Base-by-base conservation (phyloP, 768 basidiomycete genomes). In the Boletus subparvulus region DNA sequence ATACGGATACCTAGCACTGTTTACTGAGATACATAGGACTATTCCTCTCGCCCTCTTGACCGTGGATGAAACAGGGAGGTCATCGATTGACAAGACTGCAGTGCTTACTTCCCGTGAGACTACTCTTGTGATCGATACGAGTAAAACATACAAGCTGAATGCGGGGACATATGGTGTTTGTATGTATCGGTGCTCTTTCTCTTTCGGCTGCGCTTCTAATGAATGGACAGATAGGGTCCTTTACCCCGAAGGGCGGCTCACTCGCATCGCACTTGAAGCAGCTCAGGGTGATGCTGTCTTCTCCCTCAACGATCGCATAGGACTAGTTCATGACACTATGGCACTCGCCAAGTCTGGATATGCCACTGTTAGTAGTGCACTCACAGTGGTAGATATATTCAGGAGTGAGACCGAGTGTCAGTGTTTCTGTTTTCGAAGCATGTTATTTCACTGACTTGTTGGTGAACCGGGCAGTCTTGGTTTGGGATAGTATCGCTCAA, bases 161-260 rank as follows among this genome's bases (percentile, higher is more conserved):
- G 88, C 88, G 3, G 87, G 87, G 41, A 94, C 93, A 1, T 82
- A 83, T 49, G 94, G 95, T 56, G 90, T 96, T 63, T 98, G 92
- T 92, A 62, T 59, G 92, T 1, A 39, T 45, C 78, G 10, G n/a
- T 40, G 11, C 52, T 59, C 19, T 45, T 21, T 49, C 47, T 7
- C 12, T 33, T 21, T 28, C 8, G 19, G 45, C 46, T 17, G 24
- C 54, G 28, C 53, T 40, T 46, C 51, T 52, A 21, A 58, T 10
- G 19, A 37, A 17, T 43, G 14, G 13, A 19, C 53, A 92, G 92
- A 88, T 73, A 90, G 94, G 32, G 93, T 95, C 21, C 74, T 89
- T 33, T 99, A 99, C 75, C 80, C 87, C 11, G 83, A 90, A 26
- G 88, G 91, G 61, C 81, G 91, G 47, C 78, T 97, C 14, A 78